Evolutionary conservation across 1,139 yeast species (phyloP).

Genomic region (Yamadazyma triangularis): DNA sequence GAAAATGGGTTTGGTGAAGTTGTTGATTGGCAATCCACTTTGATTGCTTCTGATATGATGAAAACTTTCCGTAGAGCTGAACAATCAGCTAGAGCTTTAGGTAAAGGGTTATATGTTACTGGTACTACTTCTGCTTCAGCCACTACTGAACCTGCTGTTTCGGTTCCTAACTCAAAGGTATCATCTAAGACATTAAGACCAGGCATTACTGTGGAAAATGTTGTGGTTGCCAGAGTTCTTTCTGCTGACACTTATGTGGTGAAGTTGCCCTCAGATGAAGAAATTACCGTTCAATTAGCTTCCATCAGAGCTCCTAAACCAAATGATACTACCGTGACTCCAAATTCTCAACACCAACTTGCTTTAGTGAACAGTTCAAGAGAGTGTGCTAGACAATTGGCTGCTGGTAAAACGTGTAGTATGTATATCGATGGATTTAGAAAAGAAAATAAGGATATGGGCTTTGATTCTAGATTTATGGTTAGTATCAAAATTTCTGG

Average conservation of each 20-base stretch:
- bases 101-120: constrained; percentile 56
- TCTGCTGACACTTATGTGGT: constrained; percentile 67
- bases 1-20: constrained; percentile 70
- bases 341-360: constrained; percentile 29
- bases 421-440: constrained; percentile 63
- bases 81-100: constrained; percentile 57
- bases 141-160: constrained; percentile 13
- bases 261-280: constrained; percentile 44
- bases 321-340: constrained; percentile 51
- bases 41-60: constrained; percentile 67
- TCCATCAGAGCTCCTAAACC: constrained; percentile 72
- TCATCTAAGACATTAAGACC: constrained; percentile 26
- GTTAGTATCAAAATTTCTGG: constrained; percentile 47
- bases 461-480: constrained; percentile 60
- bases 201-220: constrained; percentile 50
- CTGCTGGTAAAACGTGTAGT: constrained; percentile 65
- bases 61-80: constrained; percentile 60
- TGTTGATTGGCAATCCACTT: constrained; percentile 78
- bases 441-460: constrained; percentile 52
- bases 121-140: constrained; percentile 14
- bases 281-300: constrained; percentile 64
- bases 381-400: constrained; percentile 65
- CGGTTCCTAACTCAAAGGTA: constrained; percentile 7
- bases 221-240: constrained; percentile 54
- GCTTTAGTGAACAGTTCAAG: constrained; percentile 61